A percentile compares a stretch with the other conserved stretches of the same genome.
phyloP scores from a whole-genome alignment of 768 basidiomycete genomes.

The Mycena belliarum region DNA sequence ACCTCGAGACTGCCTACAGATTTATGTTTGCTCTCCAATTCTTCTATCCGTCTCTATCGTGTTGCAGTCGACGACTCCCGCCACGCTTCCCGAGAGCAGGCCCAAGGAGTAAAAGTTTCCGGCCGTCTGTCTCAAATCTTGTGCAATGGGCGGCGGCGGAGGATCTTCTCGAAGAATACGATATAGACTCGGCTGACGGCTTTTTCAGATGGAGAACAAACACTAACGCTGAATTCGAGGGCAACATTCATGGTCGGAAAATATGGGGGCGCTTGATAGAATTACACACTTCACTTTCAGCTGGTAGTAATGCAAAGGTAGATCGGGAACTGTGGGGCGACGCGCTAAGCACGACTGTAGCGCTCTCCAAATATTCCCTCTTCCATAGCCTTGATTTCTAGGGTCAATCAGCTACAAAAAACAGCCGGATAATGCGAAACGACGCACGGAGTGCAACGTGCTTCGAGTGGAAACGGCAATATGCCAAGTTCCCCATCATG shows the following conservation, averaged over 20 bases:
- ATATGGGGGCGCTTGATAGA: slow-evolving; percentile 14
- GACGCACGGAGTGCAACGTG: slow-evolving; percentile 63
- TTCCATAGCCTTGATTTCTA: slow-evolving; percentile 64
- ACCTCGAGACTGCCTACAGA: neutral
- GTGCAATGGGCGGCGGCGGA: slow-evolving; percentile 12
- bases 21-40: neutral
- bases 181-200: neutral
- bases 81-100: neutral
- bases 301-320: neutral
- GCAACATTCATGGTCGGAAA: neutral
- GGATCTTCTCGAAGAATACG: slow-evolving; percentile 8
- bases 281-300: neutral
- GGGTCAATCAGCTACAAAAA: neutral
- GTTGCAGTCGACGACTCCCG: neutral
- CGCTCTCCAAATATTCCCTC: slow-evolving; percentile 40
- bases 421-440: neutral
- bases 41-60: neutral
- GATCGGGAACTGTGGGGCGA: no score
- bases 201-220: slow-evolving; percentile 7
- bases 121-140: neutral
- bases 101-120: neutral
- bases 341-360: slow-evolving; percentile 17
- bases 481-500: slow-evolving; percentile 63
- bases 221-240: slow-evolving; percentile 13
- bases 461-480: slow-evolving; percentile 35